Evolutionary conservation across 2,329 filamentous ascomycete genomes (phyloP), one percentile per base, ranked within the genome.

Genomic region (Pseudogymnoascus sp.): DNA sequence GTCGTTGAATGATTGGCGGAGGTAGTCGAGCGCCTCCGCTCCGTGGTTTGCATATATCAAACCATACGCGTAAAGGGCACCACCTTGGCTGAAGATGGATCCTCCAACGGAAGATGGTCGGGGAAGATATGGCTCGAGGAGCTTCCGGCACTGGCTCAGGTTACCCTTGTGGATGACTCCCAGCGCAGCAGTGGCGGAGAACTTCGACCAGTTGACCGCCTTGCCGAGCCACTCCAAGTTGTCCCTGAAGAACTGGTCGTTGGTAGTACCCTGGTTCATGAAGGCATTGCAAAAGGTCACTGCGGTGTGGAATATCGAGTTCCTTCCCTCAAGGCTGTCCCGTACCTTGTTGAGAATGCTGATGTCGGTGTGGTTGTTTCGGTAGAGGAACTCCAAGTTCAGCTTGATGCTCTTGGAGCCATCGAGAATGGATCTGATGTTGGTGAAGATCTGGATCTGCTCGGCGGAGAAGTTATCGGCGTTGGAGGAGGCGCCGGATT

Each of bases 191-290:
- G 95, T 99, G 12, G 95, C 95, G 0, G 95, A 97, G 75, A 99
- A 99, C 75, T 99, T 99, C 66, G 93, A 97, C 95, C 95, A 99
- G 79, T 99, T 99, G 59, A 97, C 92, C 25, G 95, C 95, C 80
- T 97, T 99, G 65, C 93, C 93, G 3, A 99, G 79, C 95, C 95
- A 99, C 69, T 99, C 95, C 23, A 99, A 78, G 74, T 99, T 99
- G 73, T 97, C 92, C 6, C 96, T 86, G 85, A 99, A 97, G 79
- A 99, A 99, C 72, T 93, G 96, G 78, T 99, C 95, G 71, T 96
- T 95, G 0, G 93, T 97, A 0, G 95, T 99, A 64, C 95, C 96
- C 62, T 96, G 93, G 74, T 99, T 96, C 95, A 99, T 99, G 75
- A 99, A 97, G 10, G 93, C 95, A 72, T 97, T 97, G 73, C 93